phyloP scores from a whole-genome alignment of 306 rosid species.

The Canavalia ensiformis region DNA sequence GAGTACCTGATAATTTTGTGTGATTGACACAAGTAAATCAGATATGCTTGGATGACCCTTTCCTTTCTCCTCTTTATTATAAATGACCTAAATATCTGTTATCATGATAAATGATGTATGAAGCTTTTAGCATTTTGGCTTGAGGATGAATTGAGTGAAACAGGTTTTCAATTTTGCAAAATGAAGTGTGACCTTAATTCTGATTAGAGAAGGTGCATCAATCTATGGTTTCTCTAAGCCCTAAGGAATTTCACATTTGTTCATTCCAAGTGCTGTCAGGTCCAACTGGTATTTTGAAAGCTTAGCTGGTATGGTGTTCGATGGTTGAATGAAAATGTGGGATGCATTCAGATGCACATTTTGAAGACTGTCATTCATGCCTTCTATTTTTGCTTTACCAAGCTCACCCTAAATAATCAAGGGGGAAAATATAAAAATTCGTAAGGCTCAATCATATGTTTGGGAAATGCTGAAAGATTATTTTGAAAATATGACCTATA shows the following conservation, averaged over 20 bases:
- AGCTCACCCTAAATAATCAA: background rate
- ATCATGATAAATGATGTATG: conserved; percentile 22
- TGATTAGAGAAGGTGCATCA: conserved; percentile 2
- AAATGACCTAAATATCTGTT: background rate
- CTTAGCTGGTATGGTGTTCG: conserved; percentile 17
- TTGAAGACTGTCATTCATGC: conserved; percentile 10
- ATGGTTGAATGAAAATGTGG: conserved; percentile 5
- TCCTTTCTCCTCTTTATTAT: background rate
- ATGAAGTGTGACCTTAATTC: conserved; percentile 30
- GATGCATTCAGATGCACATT: background rate
- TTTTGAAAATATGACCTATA: background rate
- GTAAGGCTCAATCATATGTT: conserved; percentile 7
- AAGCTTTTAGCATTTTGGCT: background rate
- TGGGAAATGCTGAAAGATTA: background rate
- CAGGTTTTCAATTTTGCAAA: conserved; percentile 34
- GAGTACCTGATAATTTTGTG: conserved; percentile 16
- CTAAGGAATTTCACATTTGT: conserved; percentile 15
- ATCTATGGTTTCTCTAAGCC: conserved; percentile 22
- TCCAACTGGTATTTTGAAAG: background rate
- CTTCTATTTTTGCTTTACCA: conserved; percentile 10
- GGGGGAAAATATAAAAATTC: background rate
- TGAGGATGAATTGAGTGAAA: conserved; percentile 29
- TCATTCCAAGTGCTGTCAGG: conserved; percentile 27
- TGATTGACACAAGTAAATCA: conserved; percentile 32
- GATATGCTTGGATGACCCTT: conserved; percentile 20